Evolutionary conservation across 192 early-diverging fungal genomes (phyloP).

Genomic region (Gryganskiella cystojenkinii): DNA sequence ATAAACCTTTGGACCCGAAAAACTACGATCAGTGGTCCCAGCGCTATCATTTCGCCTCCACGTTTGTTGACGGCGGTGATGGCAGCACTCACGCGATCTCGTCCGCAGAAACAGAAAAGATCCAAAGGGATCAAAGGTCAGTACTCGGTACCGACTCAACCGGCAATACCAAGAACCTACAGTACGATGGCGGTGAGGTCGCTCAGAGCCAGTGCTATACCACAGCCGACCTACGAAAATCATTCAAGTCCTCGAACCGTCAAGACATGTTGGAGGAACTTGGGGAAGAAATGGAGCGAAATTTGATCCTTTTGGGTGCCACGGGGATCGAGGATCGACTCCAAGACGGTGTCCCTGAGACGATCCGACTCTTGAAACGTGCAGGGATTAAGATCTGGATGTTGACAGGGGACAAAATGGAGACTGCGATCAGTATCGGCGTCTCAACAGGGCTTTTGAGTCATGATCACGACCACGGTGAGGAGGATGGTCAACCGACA

Average conservation of each 20-base stretch:
- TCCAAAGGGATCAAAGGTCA: neutral
- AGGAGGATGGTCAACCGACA: neutral
- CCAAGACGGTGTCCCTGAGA: slow-evolving; percentile 83
- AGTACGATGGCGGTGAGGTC: too few species aligned
- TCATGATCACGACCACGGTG: neutral
- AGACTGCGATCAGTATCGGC: slow-evolving; percentile 87
- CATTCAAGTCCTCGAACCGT: neutral
- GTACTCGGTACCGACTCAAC: too few species aligned
- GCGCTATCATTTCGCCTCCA: slow-evolving; percentile 28
- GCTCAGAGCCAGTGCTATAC: too few species aligned
- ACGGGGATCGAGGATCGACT: slow-evolving; percentile 86
- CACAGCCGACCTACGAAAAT: too few species aligned
- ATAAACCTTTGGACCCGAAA: slow-evolving; percentile 60
- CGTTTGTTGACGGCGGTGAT: neutral
- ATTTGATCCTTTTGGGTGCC: slow-evolving; percentile 71
- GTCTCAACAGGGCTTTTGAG: slow-evolving; percentile 75
- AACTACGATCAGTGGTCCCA: slow-evolving; percentile 68
- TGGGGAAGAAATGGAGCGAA: slow-evolving; percentile 69
- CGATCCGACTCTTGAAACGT: slow-evolving; percentile 66
- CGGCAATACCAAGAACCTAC: too few species aligned
- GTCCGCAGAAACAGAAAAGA: neutral
- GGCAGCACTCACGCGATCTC: too few species aligned
- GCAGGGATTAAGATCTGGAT: slow-evolving; percentile 86
- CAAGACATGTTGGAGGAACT: slow-evolving; percentile 19
- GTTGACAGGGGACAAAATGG: slow-evolving; percentile 84